These are phyloP conservation scores for Prosopis cineraria DNA, from an alignment of 306 rosid species.

Conservation along the genomic window DNA sequence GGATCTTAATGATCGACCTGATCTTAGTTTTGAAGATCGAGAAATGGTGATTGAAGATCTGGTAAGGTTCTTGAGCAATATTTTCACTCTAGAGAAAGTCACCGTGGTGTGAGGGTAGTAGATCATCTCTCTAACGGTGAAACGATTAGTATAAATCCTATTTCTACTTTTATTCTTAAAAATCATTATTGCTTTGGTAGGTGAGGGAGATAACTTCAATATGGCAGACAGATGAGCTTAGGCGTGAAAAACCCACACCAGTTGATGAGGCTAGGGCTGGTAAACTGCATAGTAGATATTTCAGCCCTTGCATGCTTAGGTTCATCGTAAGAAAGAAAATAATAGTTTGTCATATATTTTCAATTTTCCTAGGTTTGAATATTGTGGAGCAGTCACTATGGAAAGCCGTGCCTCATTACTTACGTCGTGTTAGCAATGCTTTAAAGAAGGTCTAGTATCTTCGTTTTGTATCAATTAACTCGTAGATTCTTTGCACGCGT, in stretches of 20 bases:
- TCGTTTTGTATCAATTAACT: conserved; percentile 31
- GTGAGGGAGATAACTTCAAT: conserved; percentile 95
- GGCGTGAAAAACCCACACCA: conserved; percentile 92
- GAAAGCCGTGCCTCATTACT: conserved; percentile 96
- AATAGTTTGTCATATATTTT: conserved; percentile 19
- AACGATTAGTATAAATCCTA: conserved; percentile 8
- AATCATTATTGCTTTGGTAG: conserved; percentile 47
- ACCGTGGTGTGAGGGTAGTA: conserved; percentile 17
- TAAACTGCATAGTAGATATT: conserved; percentile 33
- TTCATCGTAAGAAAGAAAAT: conserved; percentile 19
- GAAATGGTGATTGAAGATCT: conserved; percentile 91
- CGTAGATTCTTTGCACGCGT: conserved; percentile 18
- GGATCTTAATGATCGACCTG: conserved; percentile 84
- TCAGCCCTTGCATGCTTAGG: conserved; percentile 25
- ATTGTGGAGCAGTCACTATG: conserved; percentile 97
- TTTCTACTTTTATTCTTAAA: conserved; percentile 32
- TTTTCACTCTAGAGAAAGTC: conserved; percentile 36
- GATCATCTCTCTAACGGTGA: conserved; percentile 23
- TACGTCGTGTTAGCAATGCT: conserved; percentile 90
- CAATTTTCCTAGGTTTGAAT: conserved; percentile 65
- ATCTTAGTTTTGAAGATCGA: conserved; percentile 77
- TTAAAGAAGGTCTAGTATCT: conserved; percentile 69
- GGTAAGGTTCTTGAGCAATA: conserved; percentile 54
- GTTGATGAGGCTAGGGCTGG: conserved; percentile 98
- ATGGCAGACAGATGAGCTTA: conserved; percentile 97